These are phyloP conservation scores for Fusarium metavorans DNA, from an alignment of 2,329 filamentous ascomycete species.

Conservation along the genomic window DNA sequence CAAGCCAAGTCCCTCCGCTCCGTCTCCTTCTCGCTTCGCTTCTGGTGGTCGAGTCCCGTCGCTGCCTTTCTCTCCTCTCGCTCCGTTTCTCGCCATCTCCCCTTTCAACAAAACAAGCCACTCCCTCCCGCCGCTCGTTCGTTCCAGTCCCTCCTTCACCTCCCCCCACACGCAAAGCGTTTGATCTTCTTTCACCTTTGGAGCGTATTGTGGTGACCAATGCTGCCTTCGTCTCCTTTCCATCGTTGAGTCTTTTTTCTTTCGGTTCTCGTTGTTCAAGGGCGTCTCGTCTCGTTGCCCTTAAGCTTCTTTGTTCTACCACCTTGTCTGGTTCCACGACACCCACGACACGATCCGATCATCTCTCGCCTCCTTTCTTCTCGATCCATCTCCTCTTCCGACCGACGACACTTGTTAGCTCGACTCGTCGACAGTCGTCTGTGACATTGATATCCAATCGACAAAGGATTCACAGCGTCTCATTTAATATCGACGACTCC, in stretches of 20 bases:
- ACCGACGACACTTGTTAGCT: conserved; percentile 25
- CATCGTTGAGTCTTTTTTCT: conserved; percentile 27
- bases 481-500: conserved; percentile 19
- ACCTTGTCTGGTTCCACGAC: conserved; percentile 28
- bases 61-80: conserved; percentile 31
- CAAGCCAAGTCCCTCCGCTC: neutral
- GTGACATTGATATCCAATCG: neutral
- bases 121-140: conserved; percentile 52
- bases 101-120: conserved; percentile 57
- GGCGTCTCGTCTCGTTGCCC: conserved; percentile 23
- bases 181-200: conserved; percentile 34
- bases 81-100: conserved; percentile 44
- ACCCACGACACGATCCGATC: conserved; percentile 29
- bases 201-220: conserved; percentile 38
- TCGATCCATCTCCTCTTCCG: conserved; percentile 2
- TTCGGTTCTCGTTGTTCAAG: conserved; percentile 24
- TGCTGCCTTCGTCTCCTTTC: conserved; percentile 37
- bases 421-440: conserved; percentile 15
- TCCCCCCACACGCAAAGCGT: conserved; percentile 46
- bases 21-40: conserved; percentile 42
- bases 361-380: neutral
- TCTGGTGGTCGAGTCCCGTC: conserved; percentile 35
- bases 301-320: conserved; percentile 33
- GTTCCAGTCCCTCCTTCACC: conserved; percentile 57
- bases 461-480: conserved; percentile 12